Percentiles rank a stretch among this genome's conserved stretches.
phyloP scores from a whole-genome alignment of 2,329 filamentous ascomycete species.

The Emydomyces testavorans region DNA sequence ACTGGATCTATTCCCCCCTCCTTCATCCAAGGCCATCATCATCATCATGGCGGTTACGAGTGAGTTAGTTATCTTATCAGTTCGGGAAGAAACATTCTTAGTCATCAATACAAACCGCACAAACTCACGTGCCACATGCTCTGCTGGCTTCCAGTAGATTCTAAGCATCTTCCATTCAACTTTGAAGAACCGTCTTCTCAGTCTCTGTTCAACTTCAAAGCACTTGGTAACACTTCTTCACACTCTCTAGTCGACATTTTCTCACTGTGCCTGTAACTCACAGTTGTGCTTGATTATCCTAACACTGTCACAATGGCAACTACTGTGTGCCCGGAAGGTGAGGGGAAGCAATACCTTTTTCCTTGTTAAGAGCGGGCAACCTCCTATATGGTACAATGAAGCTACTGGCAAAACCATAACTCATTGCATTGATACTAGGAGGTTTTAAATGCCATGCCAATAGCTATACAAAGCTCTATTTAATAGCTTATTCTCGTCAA shows the following conservation, averaged over 20 bases:
- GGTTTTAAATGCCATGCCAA: neutral
- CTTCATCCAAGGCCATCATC: no score
- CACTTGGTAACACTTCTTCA: conserved; percentile 1
- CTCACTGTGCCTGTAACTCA: conserved; percentile 14
- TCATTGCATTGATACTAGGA: neutral
- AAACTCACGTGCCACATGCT: conserved; percentile 8
- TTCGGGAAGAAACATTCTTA: neutral
- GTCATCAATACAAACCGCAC: conserved; percentile 1
- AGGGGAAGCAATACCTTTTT: conserved; percentile 22
- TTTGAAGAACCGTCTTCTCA: conserved; percentile 9
- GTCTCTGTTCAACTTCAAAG: conserved; percentile 11
- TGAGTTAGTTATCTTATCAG: conserved; percentile 7
- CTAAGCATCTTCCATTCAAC: conserved; percentile 21
- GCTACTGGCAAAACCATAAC: neutral
- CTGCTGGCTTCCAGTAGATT: conserved; percentile 32
- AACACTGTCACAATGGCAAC: conserved; percentile 23
- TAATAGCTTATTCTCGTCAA: neutral
- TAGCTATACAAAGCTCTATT: neutral
- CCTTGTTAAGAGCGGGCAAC: conserved; percentile 17
- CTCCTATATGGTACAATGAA: neutral
- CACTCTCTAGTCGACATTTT: neutral
- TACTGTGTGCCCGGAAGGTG: conserved; percentile 38
- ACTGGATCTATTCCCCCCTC: no score
- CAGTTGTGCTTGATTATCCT: conserved; percentile 12
- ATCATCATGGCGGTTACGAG: neutral